Base-by-base conservation (phyloP, 345 rosid species). In the Corchorus capsularis region DNA sequence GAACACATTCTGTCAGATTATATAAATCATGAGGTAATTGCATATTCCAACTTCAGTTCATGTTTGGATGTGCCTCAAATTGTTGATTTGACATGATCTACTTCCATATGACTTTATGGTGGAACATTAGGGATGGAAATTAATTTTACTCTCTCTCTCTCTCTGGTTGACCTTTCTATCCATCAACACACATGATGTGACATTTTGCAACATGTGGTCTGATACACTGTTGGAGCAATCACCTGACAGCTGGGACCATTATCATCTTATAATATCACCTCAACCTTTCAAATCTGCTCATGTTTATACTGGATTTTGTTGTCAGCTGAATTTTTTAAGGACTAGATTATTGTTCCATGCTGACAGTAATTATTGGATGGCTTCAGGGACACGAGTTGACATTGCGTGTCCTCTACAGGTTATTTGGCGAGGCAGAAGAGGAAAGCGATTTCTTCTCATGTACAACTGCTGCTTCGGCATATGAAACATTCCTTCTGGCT, bases 311-410 rank as follows among this genome's bases (percentile, higher is more conserved):
- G 71, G 53, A 57, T 63, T 39, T 41, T 71, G 14, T 63, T 27
- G 1, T 47, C 49, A 37, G 32, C 2, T 19, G 46, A 55, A 34
- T 45, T 52, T 75, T 43, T 15, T 47, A 8, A 66, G 16, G 19
- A 74, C 17, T 68, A 16, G 16, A 56, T 32, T 57, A 27, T 9
- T 56, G 12, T 27, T 73, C 17, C 49, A 27, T 78, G 34, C 59
- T 87, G 78, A 90, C 85, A 67, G 39, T 66, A 63, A 45, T 64
- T 82, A 69, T 79, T 82, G 83, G 63, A 66, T 87, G 80, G 83
- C 79, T 90, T 83, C 98, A 96, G 99, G 99, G 99, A 80, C 99
- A 96, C 70, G 99, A 96, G 94, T 86, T 96, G 91, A 90, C 97
- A 69, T 82, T 93, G 85, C 93, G 92, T 85, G 94, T 96, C 83